Evolutionary conservation across 441 rosid species (phyloP), one percentile per base, ranked within the genome.

Genomic region (Geranium incanum): DNA sequence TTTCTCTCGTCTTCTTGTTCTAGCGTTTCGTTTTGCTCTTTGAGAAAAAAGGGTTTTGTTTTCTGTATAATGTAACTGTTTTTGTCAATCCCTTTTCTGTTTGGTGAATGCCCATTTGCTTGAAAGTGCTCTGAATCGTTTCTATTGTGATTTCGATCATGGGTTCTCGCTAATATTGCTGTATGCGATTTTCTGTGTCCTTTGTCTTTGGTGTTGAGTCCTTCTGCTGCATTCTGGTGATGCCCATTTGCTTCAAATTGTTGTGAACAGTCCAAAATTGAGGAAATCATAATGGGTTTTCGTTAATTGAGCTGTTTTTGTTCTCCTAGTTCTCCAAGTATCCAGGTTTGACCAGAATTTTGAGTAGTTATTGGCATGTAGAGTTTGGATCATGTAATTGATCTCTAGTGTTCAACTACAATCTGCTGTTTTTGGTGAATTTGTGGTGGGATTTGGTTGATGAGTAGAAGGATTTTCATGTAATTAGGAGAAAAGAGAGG

Each of bases 111-210:
- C 75, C 80, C 86, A 50, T 78, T 78, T 82, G 71, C 59, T 69
- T 63, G 36, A 19, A 39, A 57, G 63, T 76, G 57, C 18, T 68
- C 16, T 73, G 36, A 81, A 69, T 66, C 71, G 48, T 36, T 71
- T 37, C 70, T 70, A 9, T 13, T 70, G 67, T 67, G 69, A 60
- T 75, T 70, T 77, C 74, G 62, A 70, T 63, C 77, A 85, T 85
- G 88, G 73, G 48, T 75, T 79, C 63, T 75, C 90, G 90, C 77
- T 86, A 81, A 74, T 77, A 66, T 71, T 28, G 68, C n/a, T 60
- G 23, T 50, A 9, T 52, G 67, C 43, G 6, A 50, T 63, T 21
- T 23, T 71, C 18, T 66, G 63, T 66, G 15, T 59, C 38, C 15
- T 74, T 71, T 28, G 74, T 67, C 16, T 72, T 33, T 37, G 66